Evolutionary conservation across 129 eudicot genomes (phyloP).

Genomic region (Heracleum sosnowskyi): DNA sequence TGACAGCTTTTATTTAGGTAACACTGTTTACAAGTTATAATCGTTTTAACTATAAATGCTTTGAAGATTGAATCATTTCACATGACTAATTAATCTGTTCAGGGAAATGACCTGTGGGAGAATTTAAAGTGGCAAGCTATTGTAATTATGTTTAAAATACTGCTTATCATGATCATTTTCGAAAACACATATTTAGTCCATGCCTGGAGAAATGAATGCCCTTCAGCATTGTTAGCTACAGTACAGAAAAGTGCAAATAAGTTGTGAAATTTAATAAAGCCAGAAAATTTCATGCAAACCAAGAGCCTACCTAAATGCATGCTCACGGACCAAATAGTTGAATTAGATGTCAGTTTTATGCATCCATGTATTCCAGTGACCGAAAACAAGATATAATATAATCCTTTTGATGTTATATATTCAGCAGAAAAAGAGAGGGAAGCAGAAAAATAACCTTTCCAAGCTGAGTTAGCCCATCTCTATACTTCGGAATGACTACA

Average conservation of each 20-base stretch:
- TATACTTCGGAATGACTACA: slow-evolving; percentile 67
- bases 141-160: not conserved
- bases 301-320: not conserved
- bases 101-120: too few relatives aligned
- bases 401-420: not conserved
- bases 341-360: not conserved
- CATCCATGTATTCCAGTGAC: not conserved
- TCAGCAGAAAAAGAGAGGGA: slow-evolving; percentile 11
- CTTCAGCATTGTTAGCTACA: not conserved
- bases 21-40: not conserved
- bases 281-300: not conserved
- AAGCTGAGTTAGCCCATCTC: slow-evolving; percentile 83
- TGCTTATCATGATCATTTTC: not conserved
- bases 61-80: not conserved
- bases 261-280: not conserved
- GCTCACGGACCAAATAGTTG: not conserved
- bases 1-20: not conserved
- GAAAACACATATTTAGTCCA: too few relatives aligned
- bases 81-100: not conserved
- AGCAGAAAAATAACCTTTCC: slow-evolving; percentile 50
- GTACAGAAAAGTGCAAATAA: not conserved
- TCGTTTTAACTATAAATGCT: not conserved
- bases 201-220: too few relatives aligned
- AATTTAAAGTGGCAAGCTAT: not conserved
- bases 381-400: not conserved